A percentile compares a stretch with the other conserved stretches of the same genome.
These are phyloP conservation scores for Phialophora macrospora DNA, from an alignment of 2,329 filamentous ascomycete genomes.

Conservation along the genomic window DNA sequence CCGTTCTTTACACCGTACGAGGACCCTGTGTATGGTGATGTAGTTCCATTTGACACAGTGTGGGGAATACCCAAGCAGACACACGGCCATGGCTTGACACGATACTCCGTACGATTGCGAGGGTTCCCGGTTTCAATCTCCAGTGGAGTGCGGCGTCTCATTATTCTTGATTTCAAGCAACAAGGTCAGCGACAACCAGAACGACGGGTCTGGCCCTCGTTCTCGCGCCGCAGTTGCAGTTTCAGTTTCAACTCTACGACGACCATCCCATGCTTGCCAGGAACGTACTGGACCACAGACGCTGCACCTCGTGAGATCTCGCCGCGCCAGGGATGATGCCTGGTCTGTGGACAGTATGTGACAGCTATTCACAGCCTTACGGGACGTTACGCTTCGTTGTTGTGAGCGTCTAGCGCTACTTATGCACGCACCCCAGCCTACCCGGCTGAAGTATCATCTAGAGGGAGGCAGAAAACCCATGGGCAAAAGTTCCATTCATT, in stretches of 20 bases:
- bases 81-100: not conserved
- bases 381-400: not conserved
- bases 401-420: not conserved
- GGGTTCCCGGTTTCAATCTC: not conserved
- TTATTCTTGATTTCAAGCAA: not conserved
- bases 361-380: not conserved
- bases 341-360: not conserved
- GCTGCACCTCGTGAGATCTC: not conserved
- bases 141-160: not conserved
- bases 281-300: not conserved
- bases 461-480: not conserved
- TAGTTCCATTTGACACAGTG: not conserved
- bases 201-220: not conserved
- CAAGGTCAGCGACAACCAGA: not conserved
- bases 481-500: not conserved
- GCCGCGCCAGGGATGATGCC: not conserved
- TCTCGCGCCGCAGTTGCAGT: not conserved
- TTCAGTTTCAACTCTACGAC: not conserved
- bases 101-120: not conserved
- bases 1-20: no score
- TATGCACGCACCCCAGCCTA: not conserved
- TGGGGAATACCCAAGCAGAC: no score
- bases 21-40: no score
- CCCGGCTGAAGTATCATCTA: not conserved
- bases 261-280: not conserved